Percentiles rank a stretch among this genome's conserved stretches.
Conservation (phyloP, 495 filamentous ascomycete genomes). For the Penicillium antarcticum region DNA sequence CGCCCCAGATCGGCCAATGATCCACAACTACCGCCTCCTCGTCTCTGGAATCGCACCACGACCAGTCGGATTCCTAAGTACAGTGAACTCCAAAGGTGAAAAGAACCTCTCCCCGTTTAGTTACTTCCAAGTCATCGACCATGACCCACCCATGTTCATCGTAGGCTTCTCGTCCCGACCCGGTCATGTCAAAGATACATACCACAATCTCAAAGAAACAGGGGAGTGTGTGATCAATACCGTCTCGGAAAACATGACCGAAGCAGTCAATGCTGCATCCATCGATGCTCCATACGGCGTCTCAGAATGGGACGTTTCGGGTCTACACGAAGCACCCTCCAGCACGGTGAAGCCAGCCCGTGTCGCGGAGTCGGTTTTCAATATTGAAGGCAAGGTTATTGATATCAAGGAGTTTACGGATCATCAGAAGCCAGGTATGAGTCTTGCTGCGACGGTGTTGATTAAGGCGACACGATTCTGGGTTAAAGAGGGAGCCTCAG, state of each 20-base stretch:
- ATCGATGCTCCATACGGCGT: constrained; percentile 74
- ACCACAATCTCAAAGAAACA: constrained; percentile 63
- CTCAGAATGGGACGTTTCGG: constrained; percentile 75
- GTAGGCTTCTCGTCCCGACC: constrained; percentile 63
- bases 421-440: constrained; percentile 58
- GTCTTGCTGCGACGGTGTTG: constrained; percentile 64
- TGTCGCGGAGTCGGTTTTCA: constrained; percentile 75
- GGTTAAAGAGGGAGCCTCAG: constrained; percentile 76
- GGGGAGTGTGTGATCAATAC: constrained; percentile 77
- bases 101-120: constrained; percentile 80
- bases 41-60: constrained; percentile 80
- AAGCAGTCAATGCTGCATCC: constrained; percentile 74
- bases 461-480: constrained; percentile 81
- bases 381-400: constrained; percentile 71
- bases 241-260: constrained; percentile 73
- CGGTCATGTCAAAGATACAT: constrained; percentile 63
- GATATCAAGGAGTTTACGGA: constrained; percentile 69
- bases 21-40: constrained; percentile 83
- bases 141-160: constrained; percentile 83
- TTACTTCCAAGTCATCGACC: constrained; percentile 75
- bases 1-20: constrained; percentile 55
- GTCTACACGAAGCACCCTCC: constrained; percentile 61
- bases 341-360: constrained; percentile 59
- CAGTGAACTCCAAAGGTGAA: constrained; percentile 45
- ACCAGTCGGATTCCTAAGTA: constrained; percentile 61